A percentile compares a stretch with the other conserved stretches of the same genome.
These are phyloP conservation scores for Pythium aphanidermatum DNA, from an alignment of 352 stramenopile species.

Conservation along the genomic window DNA sequence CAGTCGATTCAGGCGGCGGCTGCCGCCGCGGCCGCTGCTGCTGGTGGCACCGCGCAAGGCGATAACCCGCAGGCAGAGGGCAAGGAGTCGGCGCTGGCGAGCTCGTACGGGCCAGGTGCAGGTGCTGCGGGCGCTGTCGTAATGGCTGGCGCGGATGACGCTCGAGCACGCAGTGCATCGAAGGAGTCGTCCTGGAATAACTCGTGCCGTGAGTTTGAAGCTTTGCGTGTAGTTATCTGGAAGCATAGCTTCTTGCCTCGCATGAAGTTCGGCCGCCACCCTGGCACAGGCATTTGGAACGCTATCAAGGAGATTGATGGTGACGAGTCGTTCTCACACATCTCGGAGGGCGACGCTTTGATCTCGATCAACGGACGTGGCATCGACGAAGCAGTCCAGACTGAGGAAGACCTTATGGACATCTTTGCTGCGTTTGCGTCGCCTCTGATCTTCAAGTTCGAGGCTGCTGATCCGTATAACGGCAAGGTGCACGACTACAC, in stretches of 20 bases:
- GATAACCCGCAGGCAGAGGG: constrained; percentile 62
- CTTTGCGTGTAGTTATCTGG: constrained; percentile 78
- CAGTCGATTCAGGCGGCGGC: constrained; percentile 28
- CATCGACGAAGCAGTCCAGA: constrained; percentile 53
- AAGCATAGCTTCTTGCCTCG: constrained; percentile 82
- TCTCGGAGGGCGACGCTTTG: constrained; percentile 58
- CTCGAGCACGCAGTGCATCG: constrained; percentile 37
- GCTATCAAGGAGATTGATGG: constrained; percentile 58
- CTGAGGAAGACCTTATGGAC: constrained; percentile 64
- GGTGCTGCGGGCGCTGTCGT: constrained; percentile 8
- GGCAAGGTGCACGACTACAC: constrained; percentile 79
- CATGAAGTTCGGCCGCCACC: constrained; percentile 49
- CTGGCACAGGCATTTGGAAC: constrained; percentile 51
- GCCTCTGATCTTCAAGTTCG: constrained; percentile 83
- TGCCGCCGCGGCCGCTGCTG: constrained; percentile 6
- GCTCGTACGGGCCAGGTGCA: neutral
- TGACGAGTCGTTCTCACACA: constrained; percentile 78
- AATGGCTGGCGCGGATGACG: constrained; percentile 3
- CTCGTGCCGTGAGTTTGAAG: constrained; percentile 60
- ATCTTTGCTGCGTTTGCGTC: constrained; percentile 66
- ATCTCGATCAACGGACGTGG: constrained; percentile 71
- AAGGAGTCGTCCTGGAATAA: constrained; percentile 87
- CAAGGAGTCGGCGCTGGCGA: constrained; percentile 37
- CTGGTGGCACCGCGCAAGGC: constrained; percentile 2
- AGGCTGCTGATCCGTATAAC: constrained; percentile 45